Evolutionary conservation across 352 stramenopile species (phyloP), one percentile per base, ranked within the genome.

Genomic region (Aphanomyces euteiches): DNA sequence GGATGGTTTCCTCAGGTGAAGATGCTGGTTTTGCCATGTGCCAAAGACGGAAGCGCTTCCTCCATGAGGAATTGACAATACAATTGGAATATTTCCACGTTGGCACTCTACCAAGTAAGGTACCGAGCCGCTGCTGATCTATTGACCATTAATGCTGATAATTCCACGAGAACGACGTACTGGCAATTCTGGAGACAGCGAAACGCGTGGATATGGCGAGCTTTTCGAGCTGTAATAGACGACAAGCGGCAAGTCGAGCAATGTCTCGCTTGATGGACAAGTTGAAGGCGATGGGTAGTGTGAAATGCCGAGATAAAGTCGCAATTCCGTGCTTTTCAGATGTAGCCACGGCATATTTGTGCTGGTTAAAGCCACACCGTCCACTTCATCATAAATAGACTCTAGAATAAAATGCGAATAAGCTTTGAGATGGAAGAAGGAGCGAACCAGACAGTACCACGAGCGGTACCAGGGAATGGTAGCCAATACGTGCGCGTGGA

Each of bases 31-130:
- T 61, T 69, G 63, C 63, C 63, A 69, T 21, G 37, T 50, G 7
- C 63, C 63, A 43, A 40, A 48, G 7, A 61, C 1, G 19, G 50
- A 41, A 13, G 63, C n/a, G 13, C 21, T 60, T 4, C 47, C 63
- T 15, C 63, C 63, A 37, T 69, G 63, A 17, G 63, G 63, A 15
- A 69, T 60, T 1, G 63, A 69, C 36, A 69, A 47, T 19, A 69
- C 3, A 8, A 69, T 69, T 4, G 63, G 63, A 7, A 69, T 15
- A 15, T 69, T 69, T 10, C 63, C 63, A 1, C 63, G 43, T 34
- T 47, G 40, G 50, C 54, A 69, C 43, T 69, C 63, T 1, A 69
- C 63, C 21, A 69, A 43, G 50, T 69, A 47, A 17, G 63, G 63
- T n/a, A 69, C 63, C 47, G 34, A 58, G 7, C 63, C 39, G 13